phyloP scores from a whole-genome alignment of 2,329 filamentous ascomycete genomes.

The Aspergillus ochraceoroseus region DNA sequence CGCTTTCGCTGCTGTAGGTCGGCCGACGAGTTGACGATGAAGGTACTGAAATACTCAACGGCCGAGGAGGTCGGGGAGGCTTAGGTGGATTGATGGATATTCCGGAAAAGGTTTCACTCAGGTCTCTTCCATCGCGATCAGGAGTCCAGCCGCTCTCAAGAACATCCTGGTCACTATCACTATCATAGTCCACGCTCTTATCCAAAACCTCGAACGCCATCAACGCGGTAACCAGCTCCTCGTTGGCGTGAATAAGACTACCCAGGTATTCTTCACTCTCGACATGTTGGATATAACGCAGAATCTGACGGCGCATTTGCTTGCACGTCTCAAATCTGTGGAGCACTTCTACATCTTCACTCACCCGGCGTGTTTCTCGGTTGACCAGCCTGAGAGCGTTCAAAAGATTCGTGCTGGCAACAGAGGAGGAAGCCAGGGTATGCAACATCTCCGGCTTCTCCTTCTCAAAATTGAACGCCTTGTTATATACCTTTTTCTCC shows the following conservation, averaged over 20 bases:
- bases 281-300: slow-evolving; percentile 89
- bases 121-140: slow-evolving; percentile 22
- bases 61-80: slow-evolving; percentile 52
- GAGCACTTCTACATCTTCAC: slow-evolving; percentile 71
- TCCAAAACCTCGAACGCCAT: slow-evolving; percentile 95
- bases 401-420: slow-evolving; percentile 83
- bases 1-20: slow-evolving; percentile 52
- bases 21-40: slow-evolving; percentile 21
- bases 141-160: slow-evolving; percentile 30
- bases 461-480: slow-evolving; percentile 74
- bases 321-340: slow-evolving; percentile 83
- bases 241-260: slow-evolving; percentile 85
- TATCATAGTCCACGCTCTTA: slow-evolving; percentile 56
- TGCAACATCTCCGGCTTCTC: slow-evolving; percentile 84
- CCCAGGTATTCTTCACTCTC: slow-evolving; percentile 90
- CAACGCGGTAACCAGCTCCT: slow-evolving; percentile 86
- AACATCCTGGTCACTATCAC: slow-evolving; percentile 58
- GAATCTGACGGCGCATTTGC: slow-evolving; percentile 70
- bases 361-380: slow-evolving; percentile 79
- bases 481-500: slow-evolving; percentile 48
- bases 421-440: slow-evolving; percentile 81
- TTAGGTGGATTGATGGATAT: slow-evolving; percentile 36
- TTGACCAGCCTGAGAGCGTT: slow-evolving; percentile 89
- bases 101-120: slow-evolving; percentile 33
- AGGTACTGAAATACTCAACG: slow-evolving; percentile 50